These are phyloP conservation scores for Colletotrichum costaricense DNA, from an alignment of 2,329 filamentous ascomycete genomes.

Conservation along the genomic window DNA sequence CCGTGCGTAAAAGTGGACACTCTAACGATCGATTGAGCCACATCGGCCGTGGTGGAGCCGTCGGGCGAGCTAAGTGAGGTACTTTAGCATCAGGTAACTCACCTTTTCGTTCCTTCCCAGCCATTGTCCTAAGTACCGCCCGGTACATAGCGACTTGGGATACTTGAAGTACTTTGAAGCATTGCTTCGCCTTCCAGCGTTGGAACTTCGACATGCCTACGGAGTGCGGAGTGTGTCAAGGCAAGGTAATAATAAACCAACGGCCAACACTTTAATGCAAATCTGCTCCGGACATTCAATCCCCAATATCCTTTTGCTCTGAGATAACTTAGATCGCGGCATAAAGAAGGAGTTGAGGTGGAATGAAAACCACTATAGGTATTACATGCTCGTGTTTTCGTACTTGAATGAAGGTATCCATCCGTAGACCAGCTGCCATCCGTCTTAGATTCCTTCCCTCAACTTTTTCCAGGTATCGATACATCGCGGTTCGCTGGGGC, in stretches of 20 bases:
- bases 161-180: neutral
- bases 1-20: conserved; percentile 18
- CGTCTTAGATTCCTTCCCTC: neutral
- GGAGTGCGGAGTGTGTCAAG: no score
- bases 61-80: neutral
- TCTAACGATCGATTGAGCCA: conserved; percentile 29
- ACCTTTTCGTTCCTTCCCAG: neutral
- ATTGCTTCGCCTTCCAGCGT: neutral
- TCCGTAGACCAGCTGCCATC: neutral
- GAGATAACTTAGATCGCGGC: no score
- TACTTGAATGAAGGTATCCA: no score
- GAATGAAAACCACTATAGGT: no score
- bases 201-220: no score
- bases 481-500: neutral
- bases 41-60: conserved; percentile 15
- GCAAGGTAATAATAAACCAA: no score
- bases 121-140: neutral
- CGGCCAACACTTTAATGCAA: no score
- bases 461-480: neutral
- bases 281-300: no score
- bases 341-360: no score
- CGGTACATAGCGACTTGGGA: neutral
- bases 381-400: no score
- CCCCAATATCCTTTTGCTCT: no score
- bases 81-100: neutral